Evolutionary conservation across 148 eudicot genomes (phyloP), one percentile per base, ranked within the genome.

Genomic region (Pharnaceum exiguum): DNA sequence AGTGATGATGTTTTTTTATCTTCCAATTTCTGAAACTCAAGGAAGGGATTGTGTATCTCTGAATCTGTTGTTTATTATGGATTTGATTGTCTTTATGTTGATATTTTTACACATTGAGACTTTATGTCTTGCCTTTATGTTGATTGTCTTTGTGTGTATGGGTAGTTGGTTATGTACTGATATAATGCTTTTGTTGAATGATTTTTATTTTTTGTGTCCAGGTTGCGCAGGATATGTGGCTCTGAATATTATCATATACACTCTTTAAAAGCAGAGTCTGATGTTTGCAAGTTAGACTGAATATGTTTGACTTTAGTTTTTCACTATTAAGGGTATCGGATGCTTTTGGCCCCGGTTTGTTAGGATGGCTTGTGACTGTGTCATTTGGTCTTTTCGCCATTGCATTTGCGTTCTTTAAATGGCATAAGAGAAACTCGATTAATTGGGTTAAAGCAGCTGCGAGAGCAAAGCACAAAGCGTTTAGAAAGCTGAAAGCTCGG

Each of bases 381-480:
- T 76, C 87, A 61, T 63, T 85, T 69, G 89, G 87, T 45, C 36
- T 89, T 60, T 45, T 89, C 26, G 94, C 82, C 49, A 28, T 81
- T 75, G 70, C 68, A 30, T 85, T 80, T 56, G 86, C 79, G 13
- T 68, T 80, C 46, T 77, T 85, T 59, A 89, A 73, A 68, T 89
- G 94, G 89, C 94, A 85, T 60, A 74, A 67, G 66, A 80, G 65
- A 65, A 69, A 76, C 22, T 82, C 94, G 45, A 67, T 85, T 46
- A 78, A 89, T 57, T 82, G 94, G 96, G 94, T 85, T 58, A 89
- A 89, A 77, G 96, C 89, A 60, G 84, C 96, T 54, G 86, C 96
- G 17, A 72, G 77, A 62, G 94, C 86, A 46, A 85, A 82, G 79
- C 77, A 85, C 63, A 77, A 80, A 71, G 94, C 81, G n/a, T 82